Conservation (phyloP, 169 alveolate species). For the Plasmodium blacklocki region DNA sequence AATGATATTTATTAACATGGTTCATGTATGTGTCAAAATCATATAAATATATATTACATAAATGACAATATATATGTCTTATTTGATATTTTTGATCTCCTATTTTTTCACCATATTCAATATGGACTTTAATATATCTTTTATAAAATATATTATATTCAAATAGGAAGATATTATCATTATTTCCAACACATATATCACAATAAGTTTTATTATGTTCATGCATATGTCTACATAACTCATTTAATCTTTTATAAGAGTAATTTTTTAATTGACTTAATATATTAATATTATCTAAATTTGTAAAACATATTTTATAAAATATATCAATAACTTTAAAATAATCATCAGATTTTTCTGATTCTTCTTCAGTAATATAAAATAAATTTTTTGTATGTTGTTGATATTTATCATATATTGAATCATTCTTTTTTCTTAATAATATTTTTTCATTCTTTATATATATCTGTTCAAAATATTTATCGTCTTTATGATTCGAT, state of each 20-base stretch:
- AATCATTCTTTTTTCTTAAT: conserved; percentile 74
- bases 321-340: conserved; percentile 69
- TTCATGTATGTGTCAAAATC: conserved; percentile 68
- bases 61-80: conserved; percentile 75
- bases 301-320: conserved; percentile 63
- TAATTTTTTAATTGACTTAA: conserved; percentile 34
- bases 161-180: conserved; percentile 61
- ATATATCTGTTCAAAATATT: conserved; percentile 50
- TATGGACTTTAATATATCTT: conserved; percentile 41
- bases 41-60: conserved; percentile 58
- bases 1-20: conserved; percentile 71
- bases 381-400: conserved; percentile 31
- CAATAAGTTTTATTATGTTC: conserved; percentile 74
- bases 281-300: conserved; percentile 49
- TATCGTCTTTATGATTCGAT: conserved; percentile 35
- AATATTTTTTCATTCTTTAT: conserved; percentile 23
- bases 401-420: conserved; percentile 76
- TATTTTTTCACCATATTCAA: conserved; percentile 68
- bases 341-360: conserved; percentile 64
- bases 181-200: conserved; percentile 72
- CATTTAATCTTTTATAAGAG: conserved; percentile 53
- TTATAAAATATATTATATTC: conserved; percentile 69
- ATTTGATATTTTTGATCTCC: conserved; percentile 50
- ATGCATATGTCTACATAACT: conserved; percentile 36
- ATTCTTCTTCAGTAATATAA: conserved; percentile 51